Conservation (phyloP, 2,329 filamentous ascomycete species). For the Claviceps sp. region DNA sequence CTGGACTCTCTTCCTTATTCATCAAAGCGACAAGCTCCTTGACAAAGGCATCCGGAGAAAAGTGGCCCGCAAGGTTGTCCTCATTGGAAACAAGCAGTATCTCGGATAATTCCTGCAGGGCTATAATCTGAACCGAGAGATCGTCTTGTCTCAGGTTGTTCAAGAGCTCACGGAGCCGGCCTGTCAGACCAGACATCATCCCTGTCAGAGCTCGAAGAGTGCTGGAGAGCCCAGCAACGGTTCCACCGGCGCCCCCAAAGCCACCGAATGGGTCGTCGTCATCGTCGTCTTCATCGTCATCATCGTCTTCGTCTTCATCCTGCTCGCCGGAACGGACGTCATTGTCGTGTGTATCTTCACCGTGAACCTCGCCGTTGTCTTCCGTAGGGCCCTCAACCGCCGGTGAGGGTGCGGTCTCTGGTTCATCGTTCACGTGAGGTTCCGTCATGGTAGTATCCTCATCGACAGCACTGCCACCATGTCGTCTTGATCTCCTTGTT, state of each 20-base stretch:
- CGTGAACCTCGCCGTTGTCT: slow-evolving; percentile 22
- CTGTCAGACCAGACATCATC: slow-evolving; percentile 78
- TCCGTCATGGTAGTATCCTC: slow-evolving; percentile 62
- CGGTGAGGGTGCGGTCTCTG: slow-evolving; percentile 29
- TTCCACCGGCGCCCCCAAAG: slow-evolving; percentile 54
- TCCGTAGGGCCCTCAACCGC: slow-evolving; percentile 21
- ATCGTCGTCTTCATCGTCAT: slow-evolving; percentile 50
- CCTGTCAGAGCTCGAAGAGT: slow-evolving; percentile 79
- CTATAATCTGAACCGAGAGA: slow-evolving; percentile 81
- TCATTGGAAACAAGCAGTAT: slow-evolving; percentile 90
- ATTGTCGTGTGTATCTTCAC: slow-evolving; percentile 17
- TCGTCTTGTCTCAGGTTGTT: slow-evolving; percentile 68
- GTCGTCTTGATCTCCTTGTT: slow-evolving; percentile 39
- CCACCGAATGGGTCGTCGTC: slow-evolving; percentile 51
- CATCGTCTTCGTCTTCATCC: slow-evolving; percentile 34
- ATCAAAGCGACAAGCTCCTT: slow-evolving; percentile 88
- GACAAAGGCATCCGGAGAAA: slow-evolving; percentile 86
- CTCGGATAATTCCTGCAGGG: slow-evolving; percentile 85
- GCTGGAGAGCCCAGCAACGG: slow-evolving; percentile 55
- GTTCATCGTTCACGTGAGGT: slow-evolving; percentile 40
- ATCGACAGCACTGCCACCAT: slow-evolving; percentile 35
- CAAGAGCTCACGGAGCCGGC: slow-evolving; percentile 65
- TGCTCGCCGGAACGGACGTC: slow-evolving; percentile 20
- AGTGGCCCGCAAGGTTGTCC: slow-evolving; percentile 89
- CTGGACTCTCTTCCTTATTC: slow-evolving; percentile 89